These are phyloP conservation scores for Rhypophila decipiens DNA, from an alignment of 495 filamentous ascomycete genomes.

Conservation along the genomic window DNA sequence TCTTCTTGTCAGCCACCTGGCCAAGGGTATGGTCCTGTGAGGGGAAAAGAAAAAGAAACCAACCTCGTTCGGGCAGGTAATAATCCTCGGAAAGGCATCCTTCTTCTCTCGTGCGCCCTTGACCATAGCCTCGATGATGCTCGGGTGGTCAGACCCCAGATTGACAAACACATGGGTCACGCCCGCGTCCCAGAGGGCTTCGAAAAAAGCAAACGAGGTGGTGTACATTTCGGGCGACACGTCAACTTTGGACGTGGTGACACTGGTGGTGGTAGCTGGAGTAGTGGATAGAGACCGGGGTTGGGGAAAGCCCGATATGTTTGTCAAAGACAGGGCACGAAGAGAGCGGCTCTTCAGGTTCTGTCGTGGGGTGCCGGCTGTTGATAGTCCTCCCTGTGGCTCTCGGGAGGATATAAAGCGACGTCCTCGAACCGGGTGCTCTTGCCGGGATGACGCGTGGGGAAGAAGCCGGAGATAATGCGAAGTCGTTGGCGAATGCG, in stretches of 20 bases:
- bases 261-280: no score
- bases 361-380: no score
- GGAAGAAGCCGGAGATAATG: no score
- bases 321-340: no score
- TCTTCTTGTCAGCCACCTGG: constrained; percentile 5
- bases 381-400: no score
- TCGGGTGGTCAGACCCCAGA: constrained; percentile 88
- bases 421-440: no score
- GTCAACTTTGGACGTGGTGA: neutral
- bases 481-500: no score
- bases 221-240: constrained; percentile 44
- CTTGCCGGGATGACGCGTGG: no score
- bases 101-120: constrained; percentile 64
- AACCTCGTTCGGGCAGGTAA: constrained; percentile 91
- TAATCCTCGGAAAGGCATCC: constrained; percentile 72
- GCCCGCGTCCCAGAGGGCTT: constrained; percentile 89
- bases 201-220: constrained; percentile 74
- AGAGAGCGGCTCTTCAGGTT: no score
- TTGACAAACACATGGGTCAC: constrained; percentile 91
- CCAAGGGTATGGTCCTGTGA: neutral
- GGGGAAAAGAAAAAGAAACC: constrained; percentile 1
- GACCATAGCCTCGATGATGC: constrained; percentile 92
- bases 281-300: no score
- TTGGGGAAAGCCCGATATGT: no score
- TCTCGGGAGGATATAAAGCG: no score